Conservation (phyloP, 306 rosid species). For the Vigna nakashimae region DNA sequence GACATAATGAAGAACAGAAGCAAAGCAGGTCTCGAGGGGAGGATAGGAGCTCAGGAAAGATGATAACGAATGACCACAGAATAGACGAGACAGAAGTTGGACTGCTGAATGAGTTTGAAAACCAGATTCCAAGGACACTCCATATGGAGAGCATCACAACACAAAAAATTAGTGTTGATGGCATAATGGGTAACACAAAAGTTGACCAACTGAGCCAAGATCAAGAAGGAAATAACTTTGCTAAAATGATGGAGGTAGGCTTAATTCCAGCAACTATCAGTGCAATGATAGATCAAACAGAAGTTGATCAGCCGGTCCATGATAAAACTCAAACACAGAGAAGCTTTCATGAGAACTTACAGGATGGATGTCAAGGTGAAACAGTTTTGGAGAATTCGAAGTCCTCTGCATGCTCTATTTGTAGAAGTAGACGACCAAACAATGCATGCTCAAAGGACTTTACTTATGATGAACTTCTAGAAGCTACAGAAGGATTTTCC, state of each 20-base stretch:
- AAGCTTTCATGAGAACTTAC: conserved; percentile 39
- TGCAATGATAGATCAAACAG: too few species aligned
- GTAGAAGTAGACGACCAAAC: conserved; percentile 64
- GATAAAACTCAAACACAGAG: conserved; percentile 37
- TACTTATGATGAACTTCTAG: conserved; percentile 60
- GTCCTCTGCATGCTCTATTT: conserved; percentile 56
- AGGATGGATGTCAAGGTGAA: conserved; percentile 26
- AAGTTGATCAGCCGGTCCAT: not conserved
- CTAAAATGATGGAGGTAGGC: conserved; percentile 23
- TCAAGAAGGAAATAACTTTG: not conserved
- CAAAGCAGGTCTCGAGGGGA: conserved; percentile 40
- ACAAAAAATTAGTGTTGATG: not conserved
- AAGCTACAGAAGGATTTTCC: conserved; percentile 73
- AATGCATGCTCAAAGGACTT: conserved; percentile 58
- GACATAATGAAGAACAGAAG: conserved; percentile 32
- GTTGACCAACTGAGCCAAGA: conserved; percentile 27
- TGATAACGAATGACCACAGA: conserved; percentile 17
- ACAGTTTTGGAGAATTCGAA: conserved; percentile 40
- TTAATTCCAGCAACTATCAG: not conserved
- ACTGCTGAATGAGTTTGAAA: conserved; percentile 32
- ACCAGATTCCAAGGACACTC: conserved; percentile 18
- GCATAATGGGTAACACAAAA: conserved; percentile 4
- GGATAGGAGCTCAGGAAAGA: conserved; percentile 12
- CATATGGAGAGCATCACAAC: conserved; percentile 15
- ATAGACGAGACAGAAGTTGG: conserved; percentile 17